Evolutionary conservation across 192 early-diverging fungal genomes (phyloP), one percentile per base, ranked within the genome.

Genomic region (Coemansia sp.): DNA sequence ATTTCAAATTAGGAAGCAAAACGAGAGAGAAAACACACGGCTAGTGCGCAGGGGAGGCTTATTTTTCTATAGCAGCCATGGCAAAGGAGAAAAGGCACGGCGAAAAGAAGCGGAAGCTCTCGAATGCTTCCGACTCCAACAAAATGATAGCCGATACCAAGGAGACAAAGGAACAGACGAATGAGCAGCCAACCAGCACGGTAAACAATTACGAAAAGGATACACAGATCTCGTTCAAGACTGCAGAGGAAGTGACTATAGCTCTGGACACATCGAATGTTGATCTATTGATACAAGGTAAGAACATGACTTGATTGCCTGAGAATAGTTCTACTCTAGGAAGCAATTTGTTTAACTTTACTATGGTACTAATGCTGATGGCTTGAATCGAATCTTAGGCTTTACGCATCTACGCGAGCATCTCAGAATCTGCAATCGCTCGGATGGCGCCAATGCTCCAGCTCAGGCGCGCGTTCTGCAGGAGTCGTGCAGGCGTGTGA

Each of bases 251-350:
- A 20, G 75, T 81, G 20, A 43, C 45, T 3, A 58, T 33, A 13
- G 73, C 79, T 0, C 28, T 81, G 23, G 40, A 65, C 69, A 66
- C 69, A 28, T 40, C 37, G 20, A 74, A 75, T 57, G 53, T 58
- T 8, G 79, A 81, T 56, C 67, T 81, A 51, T 59, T 81, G 13
- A 68, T 81, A 20, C 79, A 81, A 72, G 79, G 76, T 79, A 73
- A 73, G 76, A 28, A 39, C 9, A 46, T 5, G 43, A 46, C 4
- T 13, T 9, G 43, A 46, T 46, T 2, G 43, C 13, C n/a, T 13
- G 6, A n/a, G 13, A n/a, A n/a, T 46, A 6, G 43, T n/a, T 0
- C 16, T 20, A n/a, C 7, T 46, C 12, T 6, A 3, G 35, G 8
- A 2, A 37, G 12, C 35, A 37, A 37, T 10, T 10, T 12, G 7